Conservation (phyloP, 73 alveolate species). For the Breviolum minutum region DNA sequence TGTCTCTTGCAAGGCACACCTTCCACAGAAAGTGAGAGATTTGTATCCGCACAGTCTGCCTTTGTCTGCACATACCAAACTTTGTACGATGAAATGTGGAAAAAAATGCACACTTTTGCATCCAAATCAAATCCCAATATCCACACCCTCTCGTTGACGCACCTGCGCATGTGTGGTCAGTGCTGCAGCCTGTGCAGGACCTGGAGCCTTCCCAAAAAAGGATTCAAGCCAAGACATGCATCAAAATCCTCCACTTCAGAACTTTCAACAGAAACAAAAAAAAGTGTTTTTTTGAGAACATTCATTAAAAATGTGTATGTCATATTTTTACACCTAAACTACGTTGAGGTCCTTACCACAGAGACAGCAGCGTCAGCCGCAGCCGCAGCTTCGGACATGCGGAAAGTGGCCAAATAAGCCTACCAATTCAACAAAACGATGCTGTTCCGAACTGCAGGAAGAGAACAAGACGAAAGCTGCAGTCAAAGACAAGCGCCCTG, state of each 20-base stretch:
- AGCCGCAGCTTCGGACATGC: background rate
- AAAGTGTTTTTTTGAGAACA: background rate
- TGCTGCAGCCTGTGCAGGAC: slow-evolving; percentile 54
- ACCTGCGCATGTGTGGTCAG: slow-evolving; percentile 68
- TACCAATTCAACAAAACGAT: background rate
- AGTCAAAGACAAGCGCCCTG: too few species aligned
- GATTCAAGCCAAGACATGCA: background rate
- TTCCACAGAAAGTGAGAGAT: too few species aligned
- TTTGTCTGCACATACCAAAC: too few species aligned
- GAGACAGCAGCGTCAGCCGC: slow-evolving; percentile 11
- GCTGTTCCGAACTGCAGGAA: background rate
- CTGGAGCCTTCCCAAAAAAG: background rate
- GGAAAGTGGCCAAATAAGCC: slow-evolving; percentile 37
- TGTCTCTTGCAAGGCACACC: slow-evolving; percentile 79
- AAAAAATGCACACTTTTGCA: too few species aligned
- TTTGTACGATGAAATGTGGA: too few species aligned
- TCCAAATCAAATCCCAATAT: background rate
- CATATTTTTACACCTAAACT: background rate
- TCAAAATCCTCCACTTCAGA: too few species aligned
- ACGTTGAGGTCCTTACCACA: background rate
- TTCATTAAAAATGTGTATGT: background rate
- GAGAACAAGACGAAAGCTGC: too few species aligned
- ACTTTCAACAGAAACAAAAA: too few species aligned
- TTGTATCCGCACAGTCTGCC: too few species aligned
- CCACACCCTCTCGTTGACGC: background rate